Percentiles rank a stretch among this genome's conserved stretches.
Conservation (phyloP, 2,329 filamentous ascomycete species). For the Beauveria scarabaeidicola region DNA sequence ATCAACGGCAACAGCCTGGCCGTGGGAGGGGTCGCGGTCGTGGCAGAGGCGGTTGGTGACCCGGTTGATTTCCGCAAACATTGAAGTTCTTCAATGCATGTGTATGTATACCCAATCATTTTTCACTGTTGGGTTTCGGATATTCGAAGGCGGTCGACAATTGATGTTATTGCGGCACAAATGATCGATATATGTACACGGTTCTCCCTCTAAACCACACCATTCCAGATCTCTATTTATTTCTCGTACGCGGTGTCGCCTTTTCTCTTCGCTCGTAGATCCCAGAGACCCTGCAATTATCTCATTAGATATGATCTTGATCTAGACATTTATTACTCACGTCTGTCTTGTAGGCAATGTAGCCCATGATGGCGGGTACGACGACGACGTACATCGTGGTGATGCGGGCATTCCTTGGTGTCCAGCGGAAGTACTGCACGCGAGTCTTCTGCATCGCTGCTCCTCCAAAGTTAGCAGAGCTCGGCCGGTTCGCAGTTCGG, state of each 20-base stretch:
- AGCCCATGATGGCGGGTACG: constrained; percentile 63
- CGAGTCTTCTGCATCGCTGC: constrained; percentile 76
- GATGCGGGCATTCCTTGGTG: constrained; percentile 68
- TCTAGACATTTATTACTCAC: constrained; percentile 48
- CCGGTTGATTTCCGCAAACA: not conserved
- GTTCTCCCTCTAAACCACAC: constrained; percentile 11
- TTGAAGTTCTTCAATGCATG: not conserved
- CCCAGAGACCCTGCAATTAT: constrained; percentile 64
- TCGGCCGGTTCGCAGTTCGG: constrained; percentile 13
- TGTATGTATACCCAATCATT: not conserved
- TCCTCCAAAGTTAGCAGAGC: constrained; percentile 17
- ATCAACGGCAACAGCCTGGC: not conserved
- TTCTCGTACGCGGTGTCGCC: constrained; percentile 79
- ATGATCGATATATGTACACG: constrained; percentile 34
- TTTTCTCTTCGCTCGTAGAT: constrained; percentile 78
- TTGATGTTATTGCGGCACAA: not conserved
- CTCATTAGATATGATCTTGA: constrained; percentile 16
- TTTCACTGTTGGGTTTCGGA: not conserved
- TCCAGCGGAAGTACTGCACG: constrained; percentile 95
- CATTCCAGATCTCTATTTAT: constrained; percentile 33
- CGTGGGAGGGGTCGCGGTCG: constrained; percentile 1
- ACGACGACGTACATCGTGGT: constrained; percentile 67
- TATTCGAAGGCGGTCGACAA: not conserved
- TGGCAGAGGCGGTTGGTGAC: not conserved
- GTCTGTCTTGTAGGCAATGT: constrained; percentile 71